Conservation (phyloP, 805 yeast genomes). For the Candida argentea region DNA sequence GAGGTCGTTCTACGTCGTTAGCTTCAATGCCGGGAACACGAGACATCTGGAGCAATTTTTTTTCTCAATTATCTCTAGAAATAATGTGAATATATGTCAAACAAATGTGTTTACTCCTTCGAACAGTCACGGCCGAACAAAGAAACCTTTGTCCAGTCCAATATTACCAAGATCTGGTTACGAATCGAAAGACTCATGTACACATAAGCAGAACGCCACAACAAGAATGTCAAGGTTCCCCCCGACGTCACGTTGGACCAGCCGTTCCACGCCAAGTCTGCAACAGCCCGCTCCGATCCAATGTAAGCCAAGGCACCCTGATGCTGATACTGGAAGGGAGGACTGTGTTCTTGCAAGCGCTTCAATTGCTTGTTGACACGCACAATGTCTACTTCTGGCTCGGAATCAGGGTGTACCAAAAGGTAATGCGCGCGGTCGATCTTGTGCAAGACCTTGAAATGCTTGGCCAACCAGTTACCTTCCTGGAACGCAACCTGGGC, state of each 20-base stretch:
- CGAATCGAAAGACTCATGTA: slow-evolving; percentile 86
- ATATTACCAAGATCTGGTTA: slow-evolving; percentile 74
- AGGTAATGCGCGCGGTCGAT: slow-evolving; percentile 47
- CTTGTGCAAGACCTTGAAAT: slow-evolving; percentile 55
- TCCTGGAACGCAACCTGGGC: slow-evolving; percentile 97
- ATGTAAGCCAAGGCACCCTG: slow-evolving; percentile 92
- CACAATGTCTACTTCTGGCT: slow-evolving; percentile 30
- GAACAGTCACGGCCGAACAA: slow-evolving; percentile 92
- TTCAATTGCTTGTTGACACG: slow-evolving; percentile 38
- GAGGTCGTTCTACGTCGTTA: too few relatives aligned
- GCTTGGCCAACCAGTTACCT: slow-evolving; percentile 70
- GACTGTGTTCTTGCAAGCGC: slow-evolving; percentile 31
- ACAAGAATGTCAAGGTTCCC: slow-evolving; percentile 78
- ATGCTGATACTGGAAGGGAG: slow-evolving; percentile 72
- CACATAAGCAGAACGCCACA: slow-evolving; percentile 93
- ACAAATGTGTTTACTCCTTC: slow-evolving; percentile 44
- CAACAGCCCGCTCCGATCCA: slow-evolving; percentile 89
- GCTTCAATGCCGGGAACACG: too few relatives aligned
- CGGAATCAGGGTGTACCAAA: slow-evolving; percentile 23
- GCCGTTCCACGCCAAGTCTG: slow-evolving; percentile 74
- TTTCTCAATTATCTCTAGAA: too few relatives aligned
- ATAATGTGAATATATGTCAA: not conserved
- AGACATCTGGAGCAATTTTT: too few relatives aligned
- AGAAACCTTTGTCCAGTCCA: slow-evolving; percentile 85
- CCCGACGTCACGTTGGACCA: slow-evolving; percentile 75